Evolutionary conservation across 2,329 filamentous ascomycete species (phyloP).

Genomic region (Ophiosphaerella herpotricha): DNA sequence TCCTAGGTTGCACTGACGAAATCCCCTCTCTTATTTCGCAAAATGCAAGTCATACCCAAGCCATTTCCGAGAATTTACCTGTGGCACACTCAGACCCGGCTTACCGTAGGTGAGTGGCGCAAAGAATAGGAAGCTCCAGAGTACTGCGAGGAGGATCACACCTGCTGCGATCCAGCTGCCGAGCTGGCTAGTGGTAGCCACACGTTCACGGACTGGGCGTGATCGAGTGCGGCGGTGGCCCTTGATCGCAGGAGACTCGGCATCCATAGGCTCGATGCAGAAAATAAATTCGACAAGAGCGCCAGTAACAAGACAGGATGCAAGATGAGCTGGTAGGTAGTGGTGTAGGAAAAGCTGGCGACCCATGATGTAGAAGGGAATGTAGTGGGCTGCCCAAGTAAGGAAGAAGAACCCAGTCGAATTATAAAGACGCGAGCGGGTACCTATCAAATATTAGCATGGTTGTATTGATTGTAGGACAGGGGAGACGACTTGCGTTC

Average conservation of each 20-base stretch:
- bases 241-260: constrained; percentile 43
- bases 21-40: constrained; percentile 71
- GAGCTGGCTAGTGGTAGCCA: constrained; percentile 76
- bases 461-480: background rate
- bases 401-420: constrained; percentile 99
- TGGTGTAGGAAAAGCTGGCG: constrained; percentile 98
- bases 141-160: constrained; percentile 69
- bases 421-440: constrained; percentile 93
- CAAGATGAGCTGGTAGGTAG: constrained; percentile 92
- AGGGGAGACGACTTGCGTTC: constrained; percentile 71
- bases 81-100: constrained; percentile 78
- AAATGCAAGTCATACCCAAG: constrained; percentile 97
- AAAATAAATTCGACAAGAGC: constrained; percentile 95
- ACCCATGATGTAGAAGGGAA: constrained; percentile 97
- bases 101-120: constrained; percentile 94
- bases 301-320: constrained; percentile 86
- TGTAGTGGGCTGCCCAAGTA: constrained; percentile 95
- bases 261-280: constrained; percentile 75
- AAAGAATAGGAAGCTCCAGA: constrained; percentile 90
- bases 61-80: constrained; percentile 89
- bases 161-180: constrained; percentile 77
- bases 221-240: constrained; percentile 53
- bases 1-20: no score
- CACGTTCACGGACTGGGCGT: constrained; percentile 80
- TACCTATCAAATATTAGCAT: constrained; percentile 58